Evolutionary conservation across 202 grass and related monocot genomes (phyloP).

Genomic region (Miscanthus sacchariflorus): DNA sequence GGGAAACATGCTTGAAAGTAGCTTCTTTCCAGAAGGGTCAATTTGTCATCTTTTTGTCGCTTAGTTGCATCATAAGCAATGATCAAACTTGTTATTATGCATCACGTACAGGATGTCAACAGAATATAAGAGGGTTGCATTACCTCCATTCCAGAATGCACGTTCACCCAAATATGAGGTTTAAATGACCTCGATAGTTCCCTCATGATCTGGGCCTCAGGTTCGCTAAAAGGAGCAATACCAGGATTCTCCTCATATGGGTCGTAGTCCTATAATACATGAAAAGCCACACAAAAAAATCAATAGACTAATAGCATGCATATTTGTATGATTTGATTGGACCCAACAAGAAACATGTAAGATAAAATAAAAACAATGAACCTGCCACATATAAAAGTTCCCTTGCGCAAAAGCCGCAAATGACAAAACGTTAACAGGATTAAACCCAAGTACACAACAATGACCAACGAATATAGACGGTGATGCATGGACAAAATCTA

Average conservation of each 20-base stretch:
- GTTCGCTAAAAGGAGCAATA: conserved; percentile 88
- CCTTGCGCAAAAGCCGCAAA: neutral
- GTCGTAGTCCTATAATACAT: conserved; percentile 81
- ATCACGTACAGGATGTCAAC: neutral
- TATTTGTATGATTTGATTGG: conserved; percentile 19
- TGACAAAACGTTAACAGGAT: conserved; percentile 15
- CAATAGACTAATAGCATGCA: conserved; percentile 3
- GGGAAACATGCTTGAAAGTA: neutral
- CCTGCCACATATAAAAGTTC: neutral
- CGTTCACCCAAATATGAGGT: conserved; percentile 99
- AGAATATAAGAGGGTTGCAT: conserved; percentile 12
- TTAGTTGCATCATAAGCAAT: neutral
- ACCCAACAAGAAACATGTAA: conserved; percentile 22
- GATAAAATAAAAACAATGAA: conserved; percentile 10
- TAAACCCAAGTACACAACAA: neutral
- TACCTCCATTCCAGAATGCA: conserved; percentile 99
- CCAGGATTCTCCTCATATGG: conserved; percentile 96
- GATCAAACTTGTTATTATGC: neutral
- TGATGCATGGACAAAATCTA: neutral
- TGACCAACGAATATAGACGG: conserved; percentile 17
- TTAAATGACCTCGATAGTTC: conserved; percentile 82
- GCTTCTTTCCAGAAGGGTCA: neutral
- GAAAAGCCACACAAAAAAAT: conserved; percentile 27
- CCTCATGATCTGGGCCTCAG: conserved; percentile 93
- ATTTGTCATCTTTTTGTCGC: neutral